Base-by-base conservation (phyloP, 768 basidiomycete species). In the Rhodotorula sphaerocarpa region DNA sequence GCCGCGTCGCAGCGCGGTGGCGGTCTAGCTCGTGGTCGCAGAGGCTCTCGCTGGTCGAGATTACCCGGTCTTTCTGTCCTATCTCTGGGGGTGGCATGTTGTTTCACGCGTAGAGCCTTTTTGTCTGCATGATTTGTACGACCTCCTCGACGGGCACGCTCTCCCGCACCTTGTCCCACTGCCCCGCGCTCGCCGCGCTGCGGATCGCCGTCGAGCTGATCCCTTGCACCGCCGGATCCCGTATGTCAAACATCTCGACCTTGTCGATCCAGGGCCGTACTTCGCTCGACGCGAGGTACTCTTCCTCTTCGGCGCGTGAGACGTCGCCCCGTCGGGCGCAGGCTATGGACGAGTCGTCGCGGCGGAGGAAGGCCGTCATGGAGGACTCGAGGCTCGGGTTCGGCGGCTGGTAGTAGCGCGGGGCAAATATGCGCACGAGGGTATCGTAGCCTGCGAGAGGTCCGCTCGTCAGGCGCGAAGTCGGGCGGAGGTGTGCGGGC, bases 361-460 rank as follows among this genome's bases (percentile, higher is more conserved):
- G 80, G 14, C 58, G 30, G 34, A 91, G 80, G 76, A 90, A 86
- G 4, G 73, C 74, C 25, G 73, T 76, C 20, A 92, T 77, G 5
- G 82, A 78, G 6, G 62, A 58, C 56, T 75, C 69, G 87, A 91
- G 90, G 12, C 75, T 77, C 12, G 53, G 77, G 73, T 20, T 58
- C 63, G 66, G 57, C 23, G 34, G 50, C n/a, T 67, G 63, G 59
- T 93, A 95, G 74, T 89, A 93, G 27, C 81, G 81, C 1, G 84
- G 82, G 2, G 83, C 79, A 55, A 91, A 82, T 60, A 93, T 79
- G 11, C 91, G 84, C 59, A 83, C 81, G 50, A 96, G 80, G 3
- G 92, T 96, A 72, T 95, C 92, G 48, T 82, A 80, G 10, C 92
- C 91, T 60, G 89, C 90, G 76, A n/a, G n/a, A n/a, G n/a, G n/a